Evolutionary conservation across 1,284 basidiomycete species (phyloP).

Genomic region (Phenoliferia sp.): DNA sequence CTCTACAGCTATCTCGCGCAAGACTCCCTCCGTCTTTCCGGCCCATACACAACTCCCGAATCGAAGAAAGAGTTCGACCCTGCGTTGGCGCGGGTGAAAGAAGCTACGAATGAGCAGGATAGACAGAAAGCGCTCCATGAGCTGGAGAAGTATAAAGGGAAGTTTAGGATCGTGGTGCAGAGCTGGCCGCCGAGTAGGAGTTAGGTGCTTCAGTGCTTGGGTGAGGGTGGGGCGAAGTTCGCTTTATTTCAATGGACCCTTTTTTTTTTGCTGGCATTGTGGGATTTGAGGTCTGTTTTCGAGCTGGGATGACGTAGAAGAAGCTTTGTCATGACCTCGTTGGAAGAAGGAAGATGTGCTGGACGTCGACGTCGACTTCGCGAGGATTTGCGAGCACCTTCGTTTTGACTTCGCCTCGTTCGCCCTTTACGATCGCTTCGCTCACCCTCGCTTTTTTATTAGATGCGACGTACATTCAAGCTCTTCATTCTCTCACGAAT

Average conservation of each 20-base stretch:
- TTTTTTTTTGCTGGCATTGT: background rate
- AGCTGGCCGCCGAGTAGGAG: background rate
- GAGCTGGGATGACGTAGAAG: too few species aligned
- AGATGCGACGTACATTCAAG: too few species aligned
- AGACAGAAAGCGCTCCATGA: background rate
- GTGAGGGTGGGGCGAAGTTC: too few species aligned
- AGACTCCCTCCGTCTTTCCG: background rate
- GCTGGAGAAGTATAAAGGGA: background rate
- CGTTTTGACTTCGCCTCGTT: too few species aligned
- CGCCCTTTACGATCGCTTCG: too few species aligned
- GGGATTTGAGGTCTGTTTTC: too few species aligned
- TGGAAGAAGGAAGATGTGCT: too few species aligned
- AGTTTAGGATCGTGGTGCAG: background rate
- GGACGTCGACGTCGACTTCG: too few species aligned
- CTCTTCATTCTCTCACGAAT: too few species aligned
- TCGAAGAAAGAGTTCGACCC: background rate
- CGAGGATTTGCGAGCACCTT: too few species aligned
- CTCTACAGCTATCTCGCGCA: background rate
- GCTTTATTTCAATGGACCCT: background rate
- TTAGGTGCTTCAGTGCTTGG: background rate
- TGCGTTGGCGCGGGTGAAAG: background rate
- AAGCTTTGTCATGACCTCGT: too few species aligned
- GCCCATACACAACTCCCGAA: background rate
- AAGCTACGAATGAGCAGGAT: background rate
- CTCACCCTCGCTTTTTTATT: too few species aligned